Evolutionary conservation across 306 rosid species (phyloP).

Genomic region (Rosa persica): DNA sequence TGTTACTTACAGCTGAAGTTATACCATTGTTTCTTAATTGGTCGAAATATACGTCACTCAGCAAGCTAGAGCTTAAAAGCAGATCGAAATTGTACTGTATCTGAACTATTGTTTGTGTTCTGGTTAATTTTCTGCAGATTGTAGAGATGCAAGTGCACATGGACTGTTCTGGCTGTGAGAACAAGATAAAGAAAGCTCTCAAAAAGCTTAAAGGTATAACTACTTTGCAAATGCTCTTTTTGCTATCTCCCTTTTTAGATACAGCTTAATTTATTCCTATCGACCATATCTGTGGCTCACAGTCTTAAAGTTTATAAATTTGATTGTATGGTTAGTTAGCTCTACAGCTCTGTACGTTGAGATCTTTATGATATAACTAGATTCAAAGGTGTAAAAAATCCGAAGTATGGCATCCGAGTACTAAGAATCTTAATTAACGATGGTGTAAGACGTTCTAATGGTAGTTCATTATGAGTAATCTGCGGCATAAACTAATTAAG

Average conservation of each 20-base stretch:
- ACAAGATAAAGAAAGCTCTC: constrained; percentile 60
- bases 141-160: constrained; percentile 63
- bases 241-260: background rate
- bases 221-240: background rate
- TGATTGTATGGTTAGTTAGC: too few species aligned
- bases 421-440: too few species aligned
- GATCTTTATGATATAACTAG: too few species aligned
- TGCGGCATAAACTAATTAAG: too few species aligned
- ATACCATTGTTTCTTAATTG: constrained; percentile 15
- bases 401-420: too few species aligned
- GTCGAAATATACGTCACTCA: background rate
- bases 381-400: too few species aligned
- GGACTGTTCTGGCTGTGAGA: constrained; percentile 71
- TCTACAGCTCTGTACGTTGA: too few species aligned
- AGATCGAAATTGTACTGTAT: background rate
- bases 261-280: background rate
- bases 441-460: too few species aligned
- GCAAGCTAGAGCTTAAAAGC: too few species aligned
- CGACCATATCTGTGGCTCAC: background rate
- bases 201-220: constrained; percentile 46
- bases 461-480: too few species aligned
- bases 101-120: background rate
- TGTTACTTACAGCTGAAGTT: background rate
- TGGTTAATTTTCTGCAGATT: constrained; percentile 34
- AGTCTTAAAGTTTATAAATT: background rate